A percentile compares a stretch with the other conserved stretches of the same genome.
These are phyloP conservation scores for Brassica hybrid DNA, from an alignment of 441 rosid genomes.

Conservation along the genomic window DNA sequence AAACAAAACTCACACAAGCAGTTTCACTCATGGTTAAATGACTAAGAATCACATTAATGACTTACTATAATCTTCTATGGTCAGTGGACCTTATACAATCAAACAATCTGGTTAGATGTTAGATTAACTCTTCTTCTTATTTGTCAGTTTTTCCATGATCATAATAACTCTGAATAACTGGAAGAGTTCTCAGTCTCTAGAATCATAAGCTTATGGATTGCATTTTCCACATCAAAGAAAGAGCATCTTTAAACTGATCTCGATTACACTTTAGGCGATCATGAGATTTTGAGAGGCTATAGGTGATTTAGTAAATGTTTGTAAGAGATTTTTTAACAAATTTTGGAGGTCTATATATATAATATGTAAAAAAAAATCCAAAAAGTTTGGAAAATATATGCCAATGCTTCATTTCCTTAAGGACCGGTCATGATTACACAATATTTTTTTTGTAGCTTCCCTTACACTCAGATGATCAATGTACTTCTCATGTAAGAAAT, in stretches of 20 bases:
- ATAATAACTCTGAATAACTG: conserved; percentile 41
- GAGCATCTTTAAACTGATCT: conserved; percentile 48
- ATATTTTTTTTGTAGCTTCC: conserved; percentile 72
- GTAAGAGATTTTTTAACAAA: too few relatives aligned
- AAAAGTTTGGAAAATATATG: too few relatives aligned
- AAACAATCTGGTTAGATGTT: conserved; percentile 1
- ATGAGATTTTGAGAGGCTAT: too few relatives aligned
- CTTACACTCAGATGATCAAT: conserved; percentile 77
- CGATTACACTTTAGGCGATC: conserved; percentile 39
- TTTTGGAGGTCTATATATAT: too few relatives aligned
- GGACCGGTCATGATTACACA: too few relatives aligned
- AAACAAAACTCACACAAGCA: conserved; percentile 17
- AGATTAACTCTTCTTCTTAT: conserved; percentile 36
- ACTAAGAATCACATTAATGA: conserved; percentile 24
- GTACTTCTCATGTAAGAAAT: conserved; percentile 75
- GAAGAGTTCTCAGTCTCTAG: conserved; percentile 45
- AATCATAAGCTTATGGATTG: conserved; percentile 58
- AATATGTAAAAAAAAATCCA: too few relatives aligned
- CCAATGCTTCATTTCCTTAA: too few relatives aligned
- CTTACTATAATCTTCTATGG: conserved; percentile 7
- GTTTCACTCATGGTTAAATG: conserved; percentile 19
- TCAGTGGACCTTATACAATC: conserved; percentile 17
- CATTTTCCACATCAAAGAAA: conserved; percentile 65
- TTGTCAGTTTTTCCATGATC: conserved; percentile 40
- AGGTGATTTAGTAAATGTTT: too few relatives aligned